A percentile compares a stretch with the other conserved stretches of the same genome.
Evolutionary conservation across 1,284 basidiomycete species (phyloP).

Genomic region (Psilocybe mexicana): DNA sequence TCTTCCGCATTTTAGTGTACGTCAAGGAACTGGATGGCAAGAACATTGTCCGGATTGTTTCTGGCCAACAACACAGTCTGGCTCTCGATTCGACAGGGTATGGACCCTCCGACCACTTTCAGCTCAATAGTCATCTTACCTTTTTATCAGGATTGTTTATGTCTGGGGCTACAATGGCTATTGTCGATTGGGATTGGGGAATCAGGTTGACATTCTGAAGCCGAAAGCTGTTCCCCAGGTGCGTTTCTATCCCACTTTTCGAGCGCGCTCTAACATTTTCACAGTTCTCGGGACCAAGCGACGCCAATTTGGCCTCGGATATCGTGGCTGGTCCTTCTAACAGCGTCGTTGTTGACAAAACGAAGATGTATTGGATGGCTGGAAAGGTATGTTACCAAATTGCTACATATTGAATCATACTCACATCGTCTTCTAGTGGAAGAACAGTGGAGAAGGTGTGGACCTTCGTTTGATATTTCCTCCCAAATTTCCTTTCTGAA

Average conservation of each 20-base stretch:
- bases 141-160: conserved; percentile 59
- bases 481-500: conserved; percentile 1
- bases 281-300: conserved; percentile 74
- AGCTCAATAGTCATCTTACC: conserved; percentile 3
- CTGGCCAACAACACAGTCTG: conserved; percentile 85
- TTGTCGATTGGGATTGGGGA: conserved; percentile 79
- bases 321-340: conserved; percentile 84
- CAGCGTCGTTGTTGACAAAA: conserved; percentile 82
- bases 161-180: conserved; percentile 89
- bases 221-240: conserved; percentile 80
- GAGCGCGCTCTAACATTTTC: background rate
- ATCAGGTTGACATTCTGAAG: conserved; percentile 78
- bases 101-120: conserved; percentile 20
- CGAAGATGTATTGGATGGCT: conserved; percentile 83
- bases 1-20: conserved; percentile 45
- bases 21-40: conserved; percentile 74
- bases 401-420: background rate
- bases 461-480: no score
- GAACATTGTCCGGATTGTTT: conserved; percentile 79
- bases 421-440: conserved; percentile 63
- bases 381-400: conserved; percentile 57
- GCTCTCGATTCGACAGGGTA: conserved; percentile 80
- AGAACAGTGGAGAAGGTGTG: conserved; percentile 86
- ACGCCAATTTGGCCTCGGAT: conserved; percentile 59
- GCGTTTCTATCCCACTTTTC: conserved; percentile 1